phyloP scores from a whole-genome alignment of 306 rosid genomes.

The Citrullus amarus region DNA sequence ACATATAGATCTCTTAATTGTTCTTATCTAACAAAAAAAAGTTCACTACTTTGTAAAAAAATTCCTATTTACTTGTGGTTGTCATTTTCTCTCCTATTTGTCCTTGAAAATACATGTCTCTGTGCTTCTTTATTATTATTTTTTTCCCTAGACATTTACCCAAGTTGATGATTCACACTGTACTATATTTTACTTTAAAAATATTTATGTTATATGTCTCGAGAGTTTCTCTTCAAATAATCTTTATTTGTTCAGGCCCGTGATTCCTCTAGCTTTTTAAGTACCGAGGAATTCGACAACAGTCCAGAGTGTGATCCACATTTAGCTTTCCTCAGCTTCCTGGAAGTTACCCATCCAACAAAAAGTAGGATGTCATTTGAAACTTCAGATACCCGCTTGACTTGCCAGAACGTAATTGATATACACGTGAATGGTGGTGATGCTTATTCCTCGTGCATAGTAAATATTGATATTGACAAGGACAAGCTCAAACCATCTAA shows the following conservation, averaged over 20 bases:
- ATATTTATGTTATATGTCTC: not conserved
- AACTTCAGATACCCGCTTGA: conserved; percentile 30
- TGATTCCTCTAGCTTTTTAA: conserved; percentile 52
- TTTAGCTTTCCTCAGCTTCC: conserved; percentile 42
- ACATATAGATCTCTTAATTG: not conserved
- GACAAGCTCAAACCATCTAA: conserved; percentile 38
- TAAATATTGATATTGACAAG: conserved; percentile 47
- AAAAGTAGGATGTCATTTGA: conserved; percentile 37
- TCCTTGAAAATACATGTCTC: not conserved
- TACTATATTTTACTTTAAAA: not conserved
- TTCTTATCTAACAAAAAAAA: not conserved
- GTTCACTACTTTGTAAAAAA: not conserved
- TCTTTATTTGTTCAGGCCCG: conserved; percentile 35
- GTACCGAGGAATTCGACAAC: conserved; percentile 32
- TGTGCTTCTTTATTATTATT: not conserved
- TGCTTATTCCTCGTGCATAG: conserved; percentile 44
- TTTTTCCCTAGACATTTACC: not conserved
- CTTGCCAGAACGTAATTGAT: conserved; percentile 50
- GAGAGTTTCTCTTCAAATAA: not conserved
- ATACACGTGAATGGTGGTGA: conserved; percentile 35
- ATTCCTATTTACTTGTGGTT: not conserved
- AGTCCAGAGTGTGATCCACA: conserved; percentile 38
- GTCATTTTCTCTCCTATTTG: not conserved
- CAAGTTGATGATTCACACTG: not conserved
- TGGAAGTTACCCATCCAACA: conserved; percentile 47